Percentiles rank a stretch among this genome's conserved stretches.
phyloP scores from a whole-genome alignment of 1,139 yeast species.

The Pneumocystis sp. region DNA sequence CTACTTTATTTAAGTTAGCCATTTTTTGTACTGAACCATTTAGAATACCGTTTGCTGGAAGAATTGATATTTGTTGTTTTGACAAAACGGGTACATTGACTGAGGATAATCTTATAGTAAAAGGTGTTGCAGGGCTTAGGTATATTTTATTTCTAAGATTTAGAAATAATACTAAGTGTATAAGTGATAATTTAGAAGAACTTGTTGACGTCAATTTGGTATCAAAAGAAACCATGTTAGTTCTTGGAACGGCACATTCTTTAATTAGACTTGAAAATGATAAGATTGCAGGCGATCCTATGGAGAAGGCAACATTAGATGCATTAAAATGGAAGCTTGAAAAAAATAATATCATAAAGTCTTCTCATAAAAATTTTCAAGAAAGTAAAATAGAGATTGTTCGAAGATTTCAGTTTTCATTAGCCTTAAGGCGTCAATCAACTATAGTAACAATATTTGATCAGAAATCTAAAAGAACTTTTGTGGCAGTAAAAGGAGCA shows the following conservation, averaged over 20 bases:
- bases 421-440: slow-evolving; percentile 90
- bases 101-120: slow-evolving; percentile 90
- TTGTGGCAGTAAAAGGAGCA: slow-evolving; percentile 94
- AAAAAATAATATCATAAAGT: slow-evolving; percentile 39
- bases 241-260: slow-evolving; percentile 93
- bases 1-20: slow-evolving; percentile 72
- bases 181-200: slow-evolving; percentile 25
- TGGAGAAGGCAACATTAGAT: slow-evolving; percentile 90
- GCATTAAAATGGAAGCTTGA: slow-evolving; percentile 82
- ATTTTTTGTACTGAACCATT: slow-evolving; percentile 97
- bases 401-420: slow-evolving; percentile 93
- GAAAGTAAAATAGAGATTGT: slow-evolving; percentile 44
- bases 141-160: not conserved
- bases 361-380: slow-evolving; percentile 16
- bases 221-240: slow-evolving; percentile 54
- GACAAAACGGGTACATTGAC: slow-evolving; percentile 98
- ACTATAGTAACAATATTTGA: slow-evolving; percentile 49
- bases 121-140: slow-evolving; percentile 78
- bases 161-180: slow-evolving; percentile 10
- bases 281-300: slow-evolving; percentile 85
- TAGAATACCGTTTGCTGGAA: slow-evolving; percentile 94
- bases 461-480: slow-evolving; percentile 34
- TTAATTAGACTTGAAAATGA: slow-evolving; percentile 71
- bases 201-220: slow-evolving; percentile 42
- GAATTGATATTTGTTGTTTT: slow-evolving; percentile 95